A percentile compares a stretch with the other conserved stretches of the same genome.
Conservation (phyloP, 2,329 filamentous ascomycete genomes). For the Pyrenochaeta sp. region DNA sequence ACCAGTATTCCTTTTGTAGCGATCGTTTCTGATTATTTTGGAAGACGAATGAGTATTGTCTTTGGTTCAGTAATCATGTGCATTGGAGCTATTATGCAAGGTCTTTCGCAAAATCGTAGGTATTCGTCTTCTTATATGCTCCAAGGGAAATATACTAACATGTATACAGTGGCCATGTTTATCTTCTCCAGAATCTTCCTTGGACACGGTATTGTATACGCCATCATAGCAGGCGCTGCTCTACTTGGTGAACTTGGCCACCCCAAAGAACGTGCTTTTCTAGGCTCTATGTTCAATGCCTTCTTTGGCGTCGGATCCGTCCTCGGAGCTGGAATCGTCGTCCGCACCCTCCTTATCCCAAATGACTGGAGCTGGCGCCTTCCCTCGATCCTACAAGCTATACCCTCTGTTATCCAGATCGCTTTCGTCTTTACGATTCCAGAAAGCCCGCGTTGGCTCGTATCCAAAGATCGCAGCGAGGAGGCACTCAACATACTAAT, state of each 20-base stretch:
- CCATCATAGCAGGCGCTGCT: constrained; percentile 70
- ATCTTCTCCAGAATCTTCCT: constrained; percentile 68
- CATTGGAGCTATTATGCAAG: constrained; percentile 65
- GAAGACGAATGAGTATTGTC: constrained; percentile 66
- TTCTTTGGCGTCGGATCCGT: constrained; percentile 69
- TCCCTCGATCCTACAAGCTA: constrained; percentile 70
- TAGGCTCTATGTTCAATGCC: constrained; percentile 74
- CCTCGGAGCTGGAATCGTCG: constrained; percentile 68
- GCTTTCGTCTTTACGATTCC: constrained; percentile 69
- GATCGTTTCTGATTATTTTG: constrained; percentile 63
- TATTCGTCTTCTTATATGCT: not conserved
- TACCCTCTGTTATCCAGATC: constrained; percentile 70
- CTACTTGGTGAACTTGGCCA: constrained; percentile 73
- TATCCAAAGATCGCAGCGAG: constrained; percentile 69
- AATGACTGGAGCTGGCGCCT: constrained; percentile 73
- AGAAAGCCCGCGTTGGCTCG: constrained; percentile 72
- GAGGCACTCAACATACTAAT: constrained; percentile 69
- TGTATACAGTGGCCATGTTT: constrained; percentile 57
- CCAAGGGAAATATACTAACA: not conserved
- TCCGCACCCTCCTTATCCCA: constrained; percentile 66
- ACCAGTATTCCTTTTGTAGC: constrained; percentile 66
- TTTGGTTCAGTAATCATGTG: constrained; percentile 64
- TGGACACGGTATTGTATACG: constrained; percentile 72
- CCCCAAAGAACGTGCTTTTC: constrained; percentile 71
- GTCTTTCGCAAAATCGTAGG: constrained; percentile 55